Evolutionary conservation across 495 filamentous ascomycete genomes (phyloP), one percentile per base, ranked within the genome.

Genomic region (Penicillium malachiteum): DNA sequence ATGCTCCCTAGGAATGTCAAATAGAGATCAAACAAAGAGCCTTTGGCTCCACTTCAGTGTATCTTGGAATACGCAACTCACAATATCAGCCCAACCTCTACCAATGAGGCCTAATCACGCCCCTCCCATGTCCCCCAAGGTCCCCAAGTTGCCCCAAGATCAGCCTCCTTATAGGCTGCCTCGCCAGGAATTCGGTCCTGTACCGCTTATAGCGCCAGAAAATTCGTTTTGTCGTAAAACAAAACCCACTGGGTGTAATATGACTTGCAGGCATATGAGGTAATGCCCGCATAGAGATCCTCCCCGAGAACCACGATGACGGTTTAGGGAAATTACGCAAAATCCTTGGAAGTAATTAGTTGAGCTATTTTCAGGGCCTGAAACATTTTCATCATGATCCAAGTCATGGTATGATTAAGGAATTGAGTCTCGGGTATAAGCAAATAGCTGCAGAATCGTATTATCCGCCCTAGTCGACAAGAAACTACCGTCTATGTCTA

Each of bases 181-280:
- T 49, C 43, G 21, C 48, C 44, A 26, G 41, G 30, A 58, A 30
- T 53, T 42, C 33, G 45, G 52, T 17, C 41, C 48, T 54, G 54
- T 54, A 39, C 64, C 64, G 64, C 64, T 62, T 39, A 48, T 65
- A 54, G 64, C 64, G 64, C 64, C 51, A 41, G 34, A 65, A 64
- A 64, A 54, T 62, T 21, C 30, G 31, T 30, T 17, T 41, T 34
- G 41, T 46, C 39, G 42, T 26, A 48, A 42, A 31, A 48, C 41
- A 38, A 7, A 44, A 13, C 40, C 38, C 49, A 40, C 35, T 33
- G 54, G 37, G 31, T 12, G 16, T 48, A 32, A 42, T 38, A 35
- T 39, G 26, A 37, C 45, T 14, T 41, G 18, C 38, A 46, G 57
- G 53, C 57, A 53, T 59, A 58, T 56, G 58, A 54, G 52, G 57